These are phyloP conservation scores for Canavalia gladiata DNA, from an alignment of 306 rosid genomes.

Conservation along the genomic window DNA sequence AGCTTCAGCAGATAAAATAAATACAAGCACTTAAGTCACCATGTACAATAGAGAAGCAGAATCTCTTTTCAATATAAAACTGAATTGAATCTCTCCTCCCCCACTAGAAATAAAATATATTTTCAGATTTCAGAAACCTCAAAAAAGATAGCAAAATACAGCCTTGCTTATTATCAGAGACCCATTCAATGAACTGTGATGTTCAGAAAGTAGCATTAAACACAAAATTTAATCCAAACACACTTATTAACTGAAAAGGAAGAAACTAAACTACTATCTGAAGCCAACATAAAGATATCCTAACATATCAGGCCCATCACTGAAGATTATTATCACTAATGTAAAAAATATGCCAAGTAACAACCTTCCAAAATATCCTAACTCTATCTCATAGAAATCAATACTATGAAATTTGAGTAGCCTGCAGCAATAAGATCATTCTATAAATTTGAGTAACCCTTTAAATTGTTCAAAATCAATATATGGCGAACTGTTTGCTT, in stretches of 20 bases:
- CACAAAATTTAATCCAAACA: background rate
- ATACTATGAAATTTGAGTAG: slow-evolving; percentile 10
- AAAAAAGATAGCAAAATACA: background rate
- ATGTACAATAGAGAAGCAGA: slow-evolving; percentile 7
- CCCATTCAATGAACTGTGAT: background rate
- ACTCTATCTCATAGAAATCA: background rate
- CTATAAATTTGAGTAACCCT: background rate
- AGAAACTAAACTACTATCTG: background rate
- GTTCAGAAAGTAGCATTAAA: slow-evolving; percentile 3
- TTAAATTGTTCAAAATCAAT: slow-evolving; percentile 33
- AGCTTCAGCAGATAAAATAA: slow-evolving; percentile 28
- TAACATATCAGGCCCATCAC: background rate
- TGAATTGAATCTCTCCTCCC: slow-evolving; percentile 16
- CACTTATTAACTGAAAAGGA: background rate
- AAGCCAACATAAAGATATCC: background rate
- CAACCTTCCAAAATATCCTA: background rate
- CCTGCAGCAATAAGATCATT: background rate
- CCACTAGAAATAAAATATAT: background rate
- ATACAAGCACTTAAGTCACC: background rate
- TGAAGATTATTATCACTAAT: background rate
- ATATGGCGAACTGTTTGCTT: background rate
- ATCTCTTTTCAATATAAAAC: slow-evolving; percentile 11
- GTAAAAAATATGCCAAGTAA: background rate
- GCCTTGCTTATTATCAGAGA: background rate
- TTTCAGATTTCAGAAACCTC: slow-evolving; percentile 13